Evolutionary conservation across 2,329 filamentous ascomycete species (phyloP).

Genomic region (Pleoardoris graminearum): DNA sequence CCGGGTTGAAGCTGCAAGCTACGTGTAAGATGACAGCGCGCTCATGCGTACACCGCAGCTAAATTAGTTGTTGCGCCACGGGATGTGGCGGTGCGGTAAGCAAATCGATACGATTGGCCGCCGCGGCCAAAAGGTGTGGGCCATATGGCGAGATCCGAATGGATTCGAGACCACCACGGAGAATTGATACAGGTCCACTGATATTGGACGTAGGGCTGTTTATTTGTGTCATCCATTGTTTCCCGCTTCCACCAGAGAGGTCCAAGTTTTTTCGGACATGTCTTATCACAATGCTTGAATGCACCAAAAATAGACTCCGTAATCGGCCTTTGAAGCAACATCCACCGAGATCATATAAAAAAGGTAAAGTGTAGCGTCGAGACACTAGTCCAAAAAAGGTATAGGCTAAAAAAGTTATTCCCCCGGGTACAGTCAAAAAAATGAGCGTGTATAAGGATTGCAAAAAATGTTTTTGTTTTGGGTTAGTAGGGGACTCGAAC

Average conservation of each 20-base stretch:
- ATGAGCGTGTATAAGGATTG: too few relatives aligned
- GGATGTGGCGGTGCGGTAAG: neutral
- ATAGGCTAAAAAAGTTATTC: too few relatives aligned
- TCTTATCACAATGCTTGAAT: constrained; percentile 1
- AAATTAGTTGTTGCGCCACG: neutral
- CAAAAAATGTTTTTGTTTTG: too few relatives aligned
- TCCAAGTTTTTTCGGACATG: constrained; percentile 1
- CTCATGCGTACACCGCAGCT: neutral
- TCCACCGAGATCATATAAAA: neutral
- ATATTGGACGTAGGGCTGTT: neutral
- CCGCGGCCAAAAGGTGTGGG: neutral
- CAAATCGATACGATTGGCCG: neutral
- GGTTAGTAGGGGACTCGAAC: too few relatives aligned
- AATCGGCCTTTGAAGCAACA: neutral
- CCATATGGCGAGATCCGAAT: too few relatives aligned
- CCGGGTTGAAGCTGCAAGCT: constrained; percentile 2
- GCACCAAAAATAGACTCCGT: neutral
- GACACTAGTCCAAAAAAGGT: too few relatives aligned
- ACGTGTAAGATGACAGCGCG: constrained; percentile 9
- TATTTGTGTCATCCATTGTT: constrained; percentile 1
- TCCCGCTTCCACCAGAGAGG: neutral
- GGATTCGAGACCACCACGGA: too few relatives aligned
- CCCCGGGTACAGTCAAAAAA: too few relatives aligned
- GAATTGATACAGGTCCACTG: neutral
- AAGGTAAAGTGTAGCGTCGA: too few relatives aligned